Percentiles rank a stretch among this genome's conserved stretches.
phyloP scores from a whole-genome alignment of 805 yeast genomes.

The Debaryomyces maramus region DNA sequence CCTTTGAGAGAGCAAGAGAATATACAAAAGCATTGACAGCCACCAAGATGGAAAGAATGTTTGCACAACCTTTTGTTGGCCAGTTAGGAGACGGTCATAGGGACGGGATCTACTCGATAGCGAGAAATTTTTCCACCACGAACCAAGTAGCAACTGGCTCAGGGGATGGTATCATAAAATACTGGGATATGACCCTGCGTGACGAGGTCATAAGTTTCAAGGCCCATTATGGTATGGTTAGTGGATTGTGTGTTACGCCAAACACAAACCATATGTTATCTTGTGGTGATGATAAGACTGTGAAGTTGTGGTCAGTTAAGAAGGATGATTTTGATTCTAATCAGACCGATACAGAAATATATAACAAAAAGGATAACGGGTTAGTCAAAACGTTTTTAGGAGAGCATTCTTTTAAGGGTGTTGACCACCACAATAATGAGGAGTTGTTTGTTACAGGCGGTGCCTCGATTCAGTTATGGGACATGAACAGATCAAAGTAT shows the following conservation, averaged over 20 bases:
- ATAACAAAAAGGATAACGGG: slow-evolving; percentile 44
- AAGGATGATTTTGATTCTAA: slow-evolving; percentile 48
- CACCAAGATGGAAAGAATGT: slow-evolving; percentile 91
- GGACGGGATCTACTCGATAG: slow-evolving; percentile 89
- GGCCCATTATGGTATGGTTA: slow-evolving; percentile 88
- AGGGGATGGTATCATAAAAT: slow-evolving; percentile 92
- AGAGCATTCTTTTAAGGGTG: slow-evolving; percentile 76
- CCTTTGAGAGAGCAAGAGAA: slow-evolving; percentile 95
- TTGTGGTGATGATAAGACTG: slow-evolving; percentile 80
- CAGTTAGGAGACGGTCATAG: slow-evolving; percentile 94
- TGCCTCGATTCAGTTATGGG: slow-evolving; percentile 89
- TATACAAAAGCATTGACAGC: slow-evolving; percentile 94
- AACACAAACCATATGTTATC: slow-evolving; percentile 53
- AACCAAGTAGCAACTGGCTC: slow-evolving; percentile 86
- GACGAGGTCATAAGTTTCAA: slow-evolving; percentile 73
- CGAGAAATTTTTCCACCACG: slow-evolving; percentile 69
- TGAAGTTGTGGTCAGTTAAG: slow-evolving; percentile 10
- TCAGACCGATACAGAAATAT: slow-evolving; percentile 31
- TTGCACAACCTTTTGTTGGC: slow-evolving; percentile 96
- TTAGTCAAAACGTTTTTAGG: slow-evolving; percentile 79
- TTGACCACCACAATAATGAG: slow-evolving; percentile 83
- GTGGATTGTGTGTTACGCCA: slow-evolving; percentile 64
- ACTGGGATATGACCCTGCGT: slow-evolving; percentile 86
- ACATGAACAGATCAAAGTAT: slow-evolving; percentile 74
- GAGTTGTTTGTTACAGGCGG: slow-evolving; percentile 89